Evolutionary conservation across 805 yeast genomes (phyloP).

Genomic region (Schwanniomyces polymorphus): DNA sequence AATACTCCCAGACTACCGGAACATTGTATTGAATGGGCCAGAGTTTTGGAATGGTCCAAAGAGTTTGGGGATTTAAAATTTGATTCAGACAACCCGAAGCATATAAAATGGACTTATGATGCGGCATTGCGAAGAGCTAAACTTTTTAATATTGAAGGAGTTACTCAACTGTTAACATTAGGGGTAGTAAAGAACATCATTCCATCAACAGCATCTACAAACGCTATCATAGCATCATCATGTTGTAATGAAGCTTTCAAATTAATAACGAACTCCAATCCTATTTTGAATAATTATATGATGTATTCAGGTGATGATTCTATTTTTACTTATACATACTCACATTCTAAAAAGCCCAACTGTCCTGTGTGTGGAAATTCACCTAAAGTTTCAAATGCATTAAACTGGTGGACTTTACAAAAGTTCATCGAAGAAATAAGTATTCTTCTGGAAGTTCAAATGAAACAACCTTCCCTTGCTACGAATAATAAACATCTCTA

Average conservation of each 20-base stretch:
- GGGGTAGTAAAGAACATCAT: constrained; percentile 91
- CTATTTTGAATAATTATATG: constrained; percentile 72
- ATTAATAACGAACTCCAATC: constrained; percentile 68
- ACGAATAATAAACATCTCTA: constrained; percentile 41
- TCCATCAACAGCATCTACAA: constrained; percentile 93
- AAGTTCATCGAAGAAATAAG: constrained; percentile 44
- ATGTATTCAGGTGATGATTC: constrained; percentile 85
- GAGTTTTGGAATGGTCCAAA: constrained; percentile 71
- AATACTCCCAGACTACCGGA: constrained; percentile 93
- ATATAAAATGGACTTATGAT: constrained; percentile 62
- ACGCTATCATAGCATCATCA: constrained; percentile 86
- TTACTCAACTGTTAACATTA: constrained; percentile 67
- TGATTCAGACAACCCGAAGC: constrained; percentile 68
- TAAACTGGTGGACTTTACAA: constrained; percentile 35
- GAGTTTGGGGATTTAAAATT: constrained; percentile 46
- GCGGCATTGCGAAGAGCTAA: constrained; percentile 59
- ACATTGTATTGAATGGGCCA: constrained; percentile 92
- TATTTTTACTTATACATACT: constrained; percentile 70
- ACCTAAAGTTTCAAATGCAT: constrained; percentile 22
- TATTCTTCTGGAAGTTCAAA: constrained; percentile 27
- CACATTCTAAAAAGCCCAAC: constrained; percentile 55
- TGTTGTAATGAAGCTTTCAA: constrained; percentile 87
- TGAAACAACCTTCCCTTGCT: constrained; percentile 47
- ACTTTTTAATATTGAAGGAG: constrained; percentile 69
- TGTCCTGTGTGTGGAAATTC: constrained; percentile 77